phyloP scores from a whole-genome alignment of 2,329 filamentous ascomycete species.

The Penicillium sp. region DNA sequence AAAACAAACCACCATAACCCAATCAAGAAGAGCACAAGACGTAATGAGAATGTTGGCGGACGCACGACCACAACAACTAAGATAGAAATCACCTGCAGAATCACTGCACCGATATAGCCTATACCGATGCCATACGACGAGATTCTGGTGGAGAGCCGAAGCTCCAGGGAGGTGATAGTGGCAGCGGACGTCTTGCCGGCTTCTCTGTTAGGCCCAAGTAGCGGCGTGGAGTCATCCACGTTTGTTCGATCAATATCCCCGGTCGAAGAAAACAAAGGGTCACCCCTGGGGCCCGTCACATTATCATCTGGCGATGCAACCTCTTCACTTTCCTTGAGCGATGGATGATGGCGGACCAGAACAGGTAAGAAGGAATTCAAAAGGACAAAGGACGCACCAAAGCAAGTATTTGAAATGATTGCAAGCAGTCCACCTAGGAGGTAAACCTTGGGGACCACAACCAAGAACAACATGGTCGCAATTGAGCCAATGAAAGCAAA shows the following conservation, averaged over 20 bases:
- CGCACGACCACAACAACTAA: conserved; percentile 62
- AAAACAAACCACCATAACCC: conserved; percentile 91
- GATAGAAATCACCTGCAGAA: conserved; percentile 74
- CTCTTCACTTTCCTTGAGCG: conserved; percentile 24
- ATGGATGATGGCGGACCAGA: conserved; percentile 75
- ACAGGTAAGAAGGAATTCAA: conserved; percentile 91
- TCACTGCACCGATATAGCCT: conserved; percentile 77
- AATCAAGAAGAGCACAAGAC: conserved; percentile 76
- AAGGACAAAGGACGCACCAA: conserved; percentile 88
- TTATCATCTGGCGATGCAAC: neutral
- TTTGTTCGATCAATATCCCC: neutral
- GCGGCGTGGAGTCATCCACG: conserved; percentile 21
- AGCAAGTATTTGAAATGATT: conserved; percentile 84
- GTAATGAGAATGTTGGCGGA: conserved; percentile 74
- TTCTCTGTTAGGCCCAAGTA: conserved; percentile 17
- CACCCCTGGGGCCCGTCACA: neutral
- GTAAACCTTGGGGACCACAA: conserved; percentile 65
- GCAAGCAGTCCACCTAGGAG: conserved; percentile 73
- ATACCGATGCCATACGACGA: conserved; percentile 89
- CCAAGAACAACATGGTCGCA: conserved; percentile 80
- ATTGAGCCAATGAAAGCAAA: conserved; percentile 76
- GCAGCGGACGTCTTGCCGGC: conserved; percentile 3
- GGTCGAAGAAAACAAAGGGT: conserved; percentile 6
- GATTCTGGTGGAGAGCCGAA: conserved; percentile 78
- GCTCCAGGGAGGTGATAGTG: conserved; percentile 48